Evolutionary conservation across 495 filamentous ascomycete genomes (phyloP), one percentile per base, ranked within the genome.

Genomic region (Penicillium tannophilum): DNA sequence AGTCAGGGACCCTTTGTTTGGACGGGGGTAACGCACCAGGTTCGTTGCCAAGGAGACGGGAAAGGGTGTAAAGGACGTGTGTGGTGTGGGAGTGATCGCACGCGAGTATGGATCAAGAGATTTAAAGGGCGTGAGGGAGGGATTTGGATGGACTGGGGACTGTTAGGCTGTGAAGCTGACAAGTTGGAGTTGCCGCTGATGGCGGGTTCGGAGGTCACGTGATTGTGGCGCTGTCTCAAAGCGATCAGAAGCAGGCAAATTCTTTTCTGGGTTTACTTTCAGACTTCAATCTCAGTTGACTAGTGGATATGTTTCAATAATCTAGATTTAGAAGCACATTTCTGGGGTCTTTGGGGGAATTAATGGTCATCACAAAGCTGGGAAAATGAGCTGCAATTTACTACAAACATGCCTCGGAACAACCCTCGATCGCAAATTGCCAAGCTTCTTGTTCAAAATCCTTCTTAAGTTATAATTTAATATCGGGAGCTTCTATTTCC

Each of bases 181-280:
- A 68, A 64, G 69, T 63, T 68, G 63, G 71, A 68, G 62, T 71
- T 66, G 72, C 68, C 67, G 62, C 65, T 61, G 61, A 65, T 59
- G 62, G 61, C 64, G 64, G 64, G 46, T 58, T 56, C 43, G 53
- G 41, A 14, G 48, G 55, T 68, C 65, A 68, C 65, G 65, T 68
- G 65, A 62, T 12, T 49, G 65, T 65, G 62, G 65, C 65, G 62
- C 56, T 62, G 63, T 65, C 62, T 56, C 67, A 63, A 62, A 59
- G 44, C 14, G 33, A 56, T 20, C 19, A 45, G 20, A 42, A 19
- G 20, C 39, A 54, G 50, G 50, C 52, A 54, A 23, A 24, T 47
- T 26, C 44, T 47, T 47, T 47, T 47, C 45, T 44, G 14, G 36
- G 6, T 47, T 20, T 42, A 52, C 41, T 41, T 12, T 33, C 16